Evolutionary conservation across 1,284 basidiomycete species (phyloP), one percentile per base, ranked within the genome.

Genomic region (Rhodotorula sp.): DNA sequence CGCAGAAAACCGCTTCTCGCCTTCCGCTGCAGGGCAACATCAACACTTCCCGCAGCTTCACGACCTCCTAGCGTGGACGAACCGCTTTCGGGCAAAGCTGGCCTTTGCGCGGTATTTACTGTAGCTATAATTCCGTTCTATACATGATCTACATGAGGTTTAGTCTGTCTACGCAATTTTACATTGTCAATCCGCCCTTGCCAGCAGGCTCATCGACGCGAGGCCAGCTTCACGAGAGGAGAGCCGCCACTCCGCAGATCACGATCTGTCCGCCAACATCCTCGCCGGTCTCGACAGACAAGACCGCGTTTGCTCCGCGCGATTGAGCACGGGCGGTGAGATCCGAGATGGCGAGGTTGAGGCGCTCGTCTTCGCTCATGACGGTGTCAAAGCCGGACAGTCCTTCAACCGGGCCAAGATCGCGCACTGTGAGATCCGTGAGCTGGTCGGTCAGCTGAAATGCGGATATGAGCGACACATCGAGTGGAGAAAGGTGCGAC

Each of bases 261-360:
- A 71, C 56, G 5, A 71, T 64, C 28, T 64, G 38, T 2, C 69
- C 66, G 10, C 59, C 66, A 10, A 57, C n/a, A n/a, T 71, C 69
- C 43, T 64, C 59, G 21, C 66, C 66, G 38, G 66, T 62, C 56
- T 71, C 69, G 47, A 71, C 69, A 14, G 18, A 6, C 15, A 71
- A n/a, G 10, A 71, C 66, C 0, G 38, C 69, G 31, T 71, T 71
- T 19, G 69, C 69, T 5, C 69, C 69, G 21, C 49, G 21, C 2
- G 45, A 16, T 26, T 67, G 66, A 12, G 69, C 69, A 19, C 62
- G 49, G 0, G 31, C 14, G 2, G 66, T 67, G 15, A 71, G 45
- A 50, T 62, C 34, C 1, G 52, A 34, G 31, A 71, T 67, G 15
- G 69, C 69, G 43, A 60, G 26, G 7, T 59, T 54, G 38, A 71